Conservation (phyloP, 2,329 filamentous ascomycete species). For the Tolypocladium album region DNA sequence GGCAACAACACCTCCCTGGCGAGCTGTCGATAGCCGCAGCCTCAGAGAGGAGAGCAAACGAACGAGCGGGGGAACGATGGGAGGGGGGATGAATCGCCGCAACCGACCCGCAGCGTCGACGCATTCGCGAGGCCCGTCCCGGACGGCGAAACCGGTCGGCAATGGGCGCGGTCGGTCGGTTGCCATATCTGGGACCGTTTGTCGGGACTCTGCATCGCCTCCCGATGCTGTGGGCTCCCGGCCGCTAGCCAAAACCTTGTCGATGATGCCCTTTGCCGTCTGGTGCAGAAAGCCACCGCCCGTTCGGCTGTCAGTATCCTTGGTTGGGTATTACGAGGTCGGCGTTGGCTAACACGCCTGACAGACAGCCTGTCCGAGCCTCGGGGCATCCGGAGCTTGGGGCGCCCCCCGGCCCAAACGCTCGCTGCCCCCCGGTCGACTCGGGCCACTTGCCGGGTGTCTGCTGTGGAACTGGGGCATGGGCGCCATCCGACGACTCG, state of each 20-base stretch:
- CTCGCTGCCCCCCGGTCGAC: not conserved
- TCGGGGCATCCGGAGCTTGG: not conserved
- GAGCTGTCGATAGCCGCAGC: no score
- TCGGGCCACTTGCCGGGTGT: not conserved
- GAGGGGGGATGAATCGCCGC: no score
- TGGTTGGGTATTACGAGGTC: not conserved
- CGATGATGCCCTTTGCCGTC: not conserved
- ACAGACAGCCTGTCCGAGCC: no score
- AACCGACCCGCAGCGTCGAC: no score
- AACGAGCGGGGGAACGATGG: no score
- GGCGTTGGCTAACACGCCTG: not conserved
- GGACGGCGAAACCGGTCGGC: no score
- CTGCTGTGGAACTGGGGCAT: not conserved
- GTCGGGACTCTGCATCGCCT: not conserved
- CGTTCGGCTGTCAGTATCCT: not conserved
- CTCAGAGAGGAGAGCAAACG: no score
- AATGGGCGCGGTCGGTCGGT: no score
- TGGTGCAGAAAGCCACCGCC: not conserved
- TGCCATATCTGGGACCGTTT: no score
- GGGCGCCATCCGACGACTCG: not conserved
- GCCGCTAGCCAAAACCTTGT: not conserved
- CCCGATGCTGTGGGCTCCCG: not conserved
- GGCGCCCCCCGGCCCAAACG: not conserved
- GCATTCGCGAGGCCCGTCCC: no score
- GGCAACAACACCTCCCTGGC: no score